Evolutionary conservation across 2,329 filamentous ascomycete genomes (phyloP), one percentile per base, ranked within the genome.

Genomic region (Escovopsis weberi): DNA sequence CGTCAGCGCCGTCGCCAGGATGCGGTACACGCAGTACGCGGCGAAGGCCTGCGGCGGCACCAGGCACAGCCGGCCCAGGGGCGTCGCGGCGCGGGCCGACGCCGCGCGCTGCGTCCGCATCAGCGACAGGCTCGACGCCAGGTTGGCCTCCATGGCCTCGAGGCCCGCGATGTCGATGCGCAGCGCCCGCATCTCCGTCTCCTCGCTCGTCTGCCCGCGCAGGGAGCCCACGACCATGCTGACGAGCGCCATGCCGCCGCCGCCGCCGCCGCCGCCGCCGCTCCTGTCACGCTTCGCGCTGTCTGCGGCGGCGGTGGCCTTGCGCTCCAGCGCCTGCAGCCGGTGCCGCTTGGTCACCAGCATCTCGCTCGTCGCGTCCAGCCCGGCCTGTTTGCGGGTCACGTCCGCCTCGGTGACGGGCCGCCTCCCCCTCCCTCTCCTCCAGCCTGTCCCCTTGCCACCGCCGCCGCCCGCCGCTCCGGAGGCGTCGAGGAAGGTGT

Each of bases 11-110:
- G 84, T 91, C 2, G 85, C 82, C 15, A 75, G 58, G 49, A 94
- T 82, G 42, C 86, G 82, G 62, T 91, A 93, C 32, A 89, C 64
- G 65, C 86, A 94, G 68, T 94, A 94, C 39, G 82, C 49, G 42
- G 83, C 80, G 59, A 94, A 94, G 19, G 69, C 61, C 48, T 83
- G 82, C 37, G 78, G 74, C 1, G 64, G 78, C 12, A 74, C 57
- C 26, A 80, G 67, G 33, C 85, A 59, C 2, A 85, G 47, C 38
- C 75, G 75, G 6, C 86, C 86, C 12, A 79, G 47, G 0, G 71
- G 58, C 0, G 85, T 89, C 30, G 77, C 74, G 1, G 82, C 76
- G 38, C 81, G 75, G 32, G 75, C 71, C 44, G 82, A 80, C 10
- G 74, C 73, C 2, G 74, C 72, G 26, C 79, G 70, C 11, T 80